Base-by-base conservation (phyloP, 2,329 filamentous ascomycete species). In the Trichoderma atroviride region DNA sequence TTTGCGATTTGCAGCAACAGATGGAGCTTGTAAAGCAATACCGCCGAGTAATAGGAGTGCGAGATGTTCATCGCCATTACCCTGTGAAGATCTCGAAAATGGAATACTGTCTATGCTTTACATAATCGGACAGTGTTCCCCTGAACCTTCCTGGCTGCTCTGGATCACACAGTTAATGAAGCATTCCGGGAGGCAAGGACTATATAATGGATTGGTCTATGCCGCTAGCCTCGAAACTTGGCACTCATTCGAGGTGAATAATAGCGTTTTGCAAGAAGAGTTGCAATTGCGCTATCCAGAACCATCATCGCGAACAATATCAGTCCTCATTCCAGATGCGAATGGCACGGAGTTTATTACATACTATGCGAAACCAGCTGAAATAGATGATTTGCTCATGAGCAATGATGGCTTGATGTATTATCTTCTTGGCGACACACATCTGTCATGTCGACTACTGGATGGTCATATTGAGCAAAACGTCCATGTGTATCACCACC, bases 331-430 rank as follows among this genome's bases (percentile, higher is more conserved):
- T 13, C 43, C 59, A 9, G 29, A 62, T 22, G 43, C 43, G 0
- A 52, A 52, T 35, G 59, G 59, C 33, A 61, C 3, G 27, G 14
- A 40, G 2, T 53, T 40, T 9, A 27, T 47, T 16, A 27, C 53
- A n/a, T 66, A 66, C 31, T 61, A 61, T n/a, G 29, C 37, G 1
- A 68, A 60, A n/a, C 65, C 65, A n/a, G 37, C n/a, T 31, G 47
- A 5, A 22, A 47, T 27, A 33, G 43, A 53, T 33, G 22, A 27
- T 13, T 9, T 52, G 33, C 33, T 62, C n/a, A 61, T 62, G 5
- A 53, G 40, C n/a, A 29, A 60, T n/a, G 43, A 31, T 40, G 43
- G 27, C 24, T 31, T 68, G 7, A 53, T 52, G 31, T 62, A 68
- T 33, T 61, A 68, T 5, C 31, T 61, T 10, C 47, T 68, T 47